These are phyloP conservation scores for Theileria sp. DNA, from an alignment of 169 alveolate genomes.

Conservation along the genomic window DNA sequence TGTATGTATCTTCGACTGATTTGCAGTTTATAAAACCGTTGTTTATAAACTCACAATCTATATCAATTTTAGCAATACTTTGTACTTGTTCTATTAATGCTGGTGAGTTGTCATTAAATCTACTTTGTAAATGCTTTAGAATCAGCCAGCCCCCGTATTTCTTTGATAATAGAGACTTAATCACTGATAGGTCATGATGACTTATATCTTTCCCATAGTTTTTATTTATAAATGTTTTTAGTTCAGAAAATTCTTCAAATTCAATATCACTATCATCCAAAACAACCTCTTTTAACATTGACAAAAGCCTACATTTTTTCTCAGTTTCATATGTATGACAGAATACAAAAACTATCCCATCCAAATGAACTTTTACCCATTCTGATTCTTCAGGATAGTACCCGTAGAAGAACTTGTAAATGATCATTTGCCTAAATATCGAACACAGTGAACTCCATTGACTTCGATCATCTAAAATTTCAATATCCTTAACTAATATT, in stretches of 20 bases:
- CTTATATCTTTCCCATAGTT: not conserved
- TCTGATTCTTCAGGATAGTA: not conserved
- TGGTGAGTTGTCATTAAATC: slow-evolving; percentile 5
- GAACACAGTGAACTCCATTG: not conserved
- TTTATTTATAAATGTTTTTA: not conserved
- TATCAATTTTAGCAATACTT: not conserved
- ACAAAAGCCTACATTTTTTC: not conserved
- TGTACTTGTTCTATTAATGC: not conserved
- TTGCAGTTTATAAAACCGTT: not conserved
- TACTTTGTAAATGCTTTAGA: slow-evolving; percentile 18
- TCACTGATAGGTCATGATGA: not conserved
- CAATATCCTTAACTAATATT: slow-evolving; percentile 12
- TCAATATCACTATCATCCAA: not conserved
- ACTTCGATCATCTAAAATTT: not conserved
- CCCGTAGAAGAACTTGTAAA: not conserved
- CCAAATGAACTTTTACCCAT: not conserved
- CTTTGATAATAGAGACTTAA: not conserved
- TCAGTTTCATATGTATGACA: not conserved
- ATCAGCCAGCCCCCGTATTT: slow-evolving; percentile 13
- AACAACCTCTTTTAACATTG: not conserved
- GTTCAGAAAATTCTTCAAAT: not conserved
- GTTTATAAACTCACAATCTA: not conserved
- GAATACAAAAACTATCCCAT: not conserved
- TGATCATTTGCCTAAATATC: not conserved
- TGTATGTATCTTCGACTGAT: not conserved